These are phyloP conservation scores for Inonotus hispidus DNA, from an alignment of 1,284 basidiomycete species.

Conservation along the genomic window DNA sequence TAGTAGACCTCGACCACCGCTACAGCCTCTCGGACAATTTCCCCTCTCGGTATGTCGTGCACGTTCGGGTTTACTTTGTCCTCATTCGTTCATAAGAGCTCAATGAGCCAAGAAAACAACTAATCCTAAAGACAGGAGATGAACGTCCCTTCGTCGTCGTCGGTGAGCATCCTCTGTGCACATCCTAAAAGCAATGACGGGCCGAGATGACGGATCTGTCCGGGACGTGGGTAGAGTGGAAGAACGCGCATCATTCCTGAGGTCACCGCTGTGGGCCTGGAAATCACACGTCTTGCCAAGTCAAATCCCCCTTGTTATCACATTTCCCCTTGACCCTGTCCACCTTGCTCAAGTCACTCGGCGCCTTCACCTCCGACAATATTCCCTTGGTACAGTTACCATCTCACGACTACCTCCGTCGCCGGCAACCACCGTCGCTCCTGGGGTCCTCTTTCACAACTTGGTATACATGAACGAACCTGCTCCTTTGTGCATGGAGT, in stretches of 20 bases:
- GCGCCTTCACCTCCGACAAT: background rate
- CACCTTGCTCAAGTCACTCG: background rate
- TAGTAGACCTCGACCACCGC: constrained; percentile 1
- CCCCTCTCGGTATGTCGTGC: background rate
- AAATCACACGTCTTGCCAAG: background rate
- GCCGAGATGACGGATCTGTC: background rate
- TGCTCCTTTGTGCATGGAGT: background rate
- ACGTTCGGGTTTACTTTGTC: background rate
- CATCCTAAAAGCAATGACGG: too few species aligned
- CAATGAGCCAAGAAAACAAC: too few species aligned
- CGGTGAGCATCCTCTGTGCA: too few species aligned
- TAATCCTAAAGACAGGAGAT: too few species aligned
- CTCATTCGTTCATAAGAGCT: background rate
- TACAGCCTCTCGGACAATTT: background rate
- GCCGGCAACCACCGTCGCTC: background rate
- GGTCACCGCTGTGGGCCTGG: background rate
- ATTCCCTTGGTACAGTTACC: too few species aligned
- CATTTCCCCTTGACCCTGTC: too few species aligned
- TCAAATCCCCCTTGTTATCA: background rate
- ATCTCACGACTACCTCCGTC: background rate
- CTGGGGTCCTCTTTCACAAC: background rate
- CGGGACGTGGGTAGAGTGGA: background rate
- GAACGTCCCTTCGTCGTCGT: too few species aligned
- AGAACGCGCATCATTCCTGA: background rate
- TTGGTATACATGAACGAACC: background rate